Evolutionary conservation across 2,329 filamentous ascomycete species (phyloP).

Genomic region (Aspergillus oerlinghausenensis): DNA sequence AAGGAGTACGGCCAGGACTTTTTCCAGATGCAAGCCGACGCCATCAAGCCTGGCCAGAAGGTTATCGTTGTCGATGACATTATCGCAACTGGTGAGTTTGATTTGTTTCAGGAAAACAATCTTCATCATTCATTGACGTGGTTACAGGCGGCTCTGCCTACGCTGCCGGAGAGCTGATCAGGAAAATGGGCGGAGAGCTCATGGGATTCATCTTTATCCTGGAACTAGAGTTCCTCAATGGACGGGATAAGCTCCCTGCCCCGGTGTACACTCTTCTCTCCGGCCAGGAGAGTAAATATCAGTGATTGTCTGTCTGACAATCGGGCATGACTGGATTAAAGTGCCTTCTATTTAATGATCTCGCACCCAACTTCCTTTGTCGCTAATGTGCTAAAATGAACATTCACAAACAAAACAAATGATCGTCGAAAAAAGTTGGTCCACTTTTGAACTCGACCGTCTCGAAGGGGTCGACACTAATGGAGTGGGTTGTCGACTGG

Average conservation of each 20-base stretch:
- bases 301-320: background rate
- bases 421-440: background rate
- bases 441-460: background rate
- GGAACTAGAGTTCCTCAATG: conserved; percentile 89
- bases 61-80: conserved; percentile 96
- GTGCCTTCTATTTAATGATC: background rate
- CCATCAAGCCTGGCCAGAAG: conserved; percentile 78
- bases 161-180: conserved; percentile 80
- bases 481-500: background rate
- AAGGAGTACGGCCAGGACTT: conserved; percentile 96
- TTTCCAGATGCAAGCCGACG: conserved; percentile 92
- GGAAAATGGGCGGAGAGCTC: conserved; percentile 78
- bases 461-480: background rate
- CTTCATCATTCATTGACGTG: background rate
- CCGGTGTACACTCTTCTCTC: conserved; percentile 80
- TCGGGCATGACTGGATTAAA: background rate
- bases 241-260: conserved; percentile 79
- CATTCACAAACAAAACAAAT: background rate
- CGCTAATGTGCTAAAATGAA: background rate
- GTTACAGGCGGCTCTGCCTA: conserved; percentile 77
- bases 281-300: conserved; percentile 46
- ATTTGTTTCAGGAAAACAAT: background rate
- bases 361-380: background rate
- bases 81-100: conserved; percentile 81
- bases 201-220: conserved; percentile 92